Conservation (phyloP, 345 rosid genomes). For the Microthlaspi erraticum region DNA sequence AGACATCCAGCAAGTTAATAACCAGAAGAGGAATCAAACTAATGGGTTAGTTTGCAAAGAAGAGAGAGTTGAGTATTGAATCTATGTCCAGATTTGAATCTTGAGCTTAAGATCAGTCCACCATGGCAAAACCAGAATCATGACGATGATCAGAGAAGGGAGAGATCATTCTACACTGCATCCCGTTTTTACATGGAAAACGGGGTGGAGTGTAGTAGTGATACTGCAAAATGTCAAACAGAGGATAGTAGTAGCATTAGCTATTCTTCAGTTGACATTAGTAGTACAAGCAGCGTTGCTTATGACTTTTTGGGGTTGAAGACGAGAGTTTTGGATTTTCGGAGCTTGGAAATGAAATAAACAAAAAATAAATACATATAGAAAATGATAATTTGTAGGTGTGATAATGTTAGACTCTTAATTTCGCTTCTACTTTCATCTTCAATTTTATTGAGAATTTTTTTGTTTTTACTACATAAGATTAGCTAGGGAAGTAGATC, state of each 20-base stretch:
- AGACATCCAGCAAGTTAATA: background rate
- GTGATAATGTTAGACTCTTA: constrained; percentile 11
- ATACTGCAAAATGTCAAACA: constrained; percentile 37
- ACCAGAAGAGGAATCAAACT: background rate
- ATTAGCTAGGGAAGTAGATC: too few relatives aligned
- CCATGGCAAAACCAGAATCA: constrained; percentile 53
- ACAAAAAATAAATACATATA: background rate
- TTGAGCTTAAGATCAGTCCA: constrained; percentile 86
- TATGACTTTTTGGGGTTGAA: constrained; percentile 87
- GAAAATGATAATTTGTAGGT: background rate
- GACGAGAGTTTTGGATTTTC: constrained; percentile 62
- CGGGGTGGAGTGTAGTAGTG: constrained; percentile 65
- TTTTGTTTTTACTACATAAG: too few relatives aligned
- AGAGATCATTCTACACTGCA: constrained; percentile 44
- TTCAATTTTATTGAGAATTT: too few relatives aligned
- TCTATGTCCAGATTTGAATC: constrained; percentile 78
- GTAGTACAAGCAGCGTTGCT: constrained; percentile 40
- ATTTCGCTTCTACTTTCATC: constrained; percentile 6
- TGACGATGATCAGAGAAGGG: constrained; percentile 2
- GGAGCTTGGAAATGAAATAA: constrained; percentile 72
- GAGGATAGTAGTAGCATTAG: constrained; percentile 40
- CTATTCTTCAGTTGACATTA: constrained; percentile 33
- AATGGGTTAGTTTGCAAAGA: constrained; percentile 49
- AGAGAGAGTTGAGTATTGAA: constrained; percentile 45
- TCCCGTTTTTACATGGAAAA: constrained; percentile 63